Evolutionary conservation across 768 basidiomycete species (phyloP), one percentile per base, ranked within the genome.

Genomic region (Rickenella mellea): DNA sequence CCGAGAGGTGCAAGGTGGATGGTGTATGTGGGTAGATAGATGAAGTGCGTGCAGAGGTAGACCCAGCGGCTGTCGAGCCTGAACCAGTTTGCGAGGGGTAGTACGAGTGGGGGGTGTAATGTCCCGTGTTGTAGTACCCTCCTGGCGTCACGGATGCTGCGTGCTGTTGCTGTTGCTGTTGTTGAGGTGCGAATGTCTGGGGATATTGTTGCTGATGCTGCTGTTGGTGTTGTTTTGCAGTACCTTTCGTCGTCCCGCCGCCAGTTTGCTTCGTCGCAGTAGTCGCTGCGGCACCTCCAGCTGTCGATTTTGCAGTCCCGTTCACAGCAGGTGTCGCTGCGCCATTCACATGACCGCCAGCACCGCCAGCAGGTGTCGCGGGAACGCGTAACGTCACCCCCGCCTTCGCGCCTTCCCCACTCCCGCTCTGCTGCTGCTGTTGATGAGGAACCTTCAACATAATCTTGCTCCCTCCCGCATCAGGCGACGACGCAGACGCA

Each of bases 381-480:
- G 43, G 36, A 25, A 43, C 40, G 14, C 39, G 38, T 5, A 45
- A 41, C 9, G 28, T 49, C 6, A 48, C 36, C 2, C 31, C 25
- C 15, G 43, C n/a, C n/a, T n/a, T n/a, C n/a, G 24, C 39, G 44
- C 24, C 22, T 17, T 29, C 17, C 17, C 29, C 19, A 15, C 32
- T 27, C 14, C 20, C 25, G 30, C 26, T 27, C 47, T 42, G 26
- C 48, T 40, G 48, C 31, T 66, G 62, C 8, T 65, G 52, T n/a
- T 64, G 50, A 15, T 59, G 50, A n/a, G 80, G 74, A 30, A 81
- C 69, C 51, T 76, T 85, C 29, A 89, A 71, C 57, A 77, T 87
- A 43, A 90, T 82, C 63, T 81, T 90, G 1, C 47, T 33, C 20
- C 28, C 19, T 26, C 15, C 37, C 10, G 20, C 19, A 36, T 36